These are phyloP conservation scores for Fusarium sp. DNA, from an alignment of 2,329 filamentous ascomycete genomes.

Conservation along the genomic window DNA sequence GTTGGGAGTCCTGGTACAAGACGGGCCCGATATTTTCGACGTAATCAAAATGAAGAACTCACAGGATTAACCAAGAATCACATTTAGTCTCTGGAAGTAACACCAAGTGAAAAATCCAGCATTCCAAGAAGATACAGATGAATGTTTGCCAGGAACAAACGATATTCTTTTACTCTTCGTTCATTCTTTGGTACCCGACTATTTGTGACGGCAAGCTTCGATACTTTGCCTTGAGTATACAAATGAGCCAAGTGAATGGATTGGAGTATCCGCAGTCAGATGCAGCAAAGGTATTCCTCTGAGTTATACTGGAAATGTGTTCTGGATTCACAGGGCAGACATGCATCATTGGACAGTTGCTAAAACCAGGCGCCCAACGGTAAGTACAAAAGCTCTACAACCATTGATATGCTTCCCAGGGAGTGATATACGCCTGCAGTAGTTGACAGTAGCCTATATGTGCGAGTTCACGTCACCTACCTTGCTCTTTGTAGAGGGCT, in stretches of 20 bases:
- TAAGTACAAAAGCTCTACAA: neutral
- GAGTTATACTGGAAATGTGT: neutral
- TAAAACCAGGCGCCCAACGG: neutral
- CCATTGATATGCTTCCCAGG: neutral
- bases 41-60: neutral
- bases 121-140: neutral
- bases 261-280: neutral
- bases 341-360: neutral
- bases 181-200: neutral
- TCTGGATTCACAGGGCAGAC: neutral
- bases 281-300: neutral
- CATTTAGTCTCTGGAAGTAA: neutral
- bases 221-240: neutral
- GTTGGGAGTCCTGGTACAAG: neutral
- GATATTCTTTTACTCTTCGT: neutral
- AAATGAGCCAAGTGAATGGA: neutral
- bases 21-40: neutral
- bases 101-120: neutral
- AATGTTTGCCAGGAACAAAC: slow-evolving; percentile 20
- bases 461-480: slow-evolving; percentile 9
- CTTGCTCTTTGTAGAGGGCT: neutral
- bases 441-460: neutral
- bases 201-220: neutral
- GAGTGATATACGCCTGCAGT: neutral
- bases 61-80: neutral